Evolutionary conservation across 192 early-diverging fungal species (phyloP).

Genomic region (Entophlyctis luteolus): DNA sequence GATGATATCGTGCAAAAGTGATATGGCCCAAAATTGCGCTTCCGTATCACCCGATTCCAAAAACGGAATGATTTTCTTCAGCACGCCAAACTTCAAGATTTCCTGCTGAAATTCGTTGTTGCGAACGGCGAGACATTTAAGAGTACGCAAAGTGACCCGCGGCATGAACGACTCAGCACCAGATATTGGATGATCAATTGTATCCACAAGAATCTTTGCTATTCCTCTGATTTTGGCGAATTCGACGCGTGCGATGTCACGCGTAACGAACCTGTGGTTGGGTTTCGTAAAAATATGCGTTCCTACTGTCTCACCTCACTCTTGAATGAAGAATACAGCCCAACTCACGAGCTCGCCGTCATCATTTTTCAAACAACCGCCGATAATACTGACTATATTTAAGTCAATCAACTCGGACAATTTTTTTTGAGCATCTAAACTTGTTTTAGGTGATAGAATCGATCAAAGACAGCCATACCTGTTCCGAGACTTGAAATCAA

Average conservation of each 20-base stretch:
- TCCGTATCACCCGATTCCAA: constrained; percentile 63
- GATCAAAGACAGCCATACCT: constrained; percentile 11
- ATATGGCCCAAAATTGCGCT: constrained; percentile 69
- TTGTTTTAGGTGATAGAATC: not conserved
- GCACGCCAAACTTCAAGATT: constrained; percentile 56
- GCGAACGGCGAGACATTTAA: constrained; percentile 65
- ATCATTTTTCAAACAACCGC: constrained; percentile 66
- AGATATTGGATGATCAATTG: constrained; percentile 24
- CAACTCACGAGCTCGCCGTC: constrained; percentile 76
- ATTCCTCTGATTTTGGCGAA: constrained; percentile 60
- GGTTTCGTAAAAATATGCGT: not conserved
- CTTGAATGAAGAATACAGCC: constrained; percentile 74
- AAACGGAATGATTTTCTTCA: constrained; percentile 61
- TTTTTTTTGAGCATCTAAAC: constrained; percentile 24
- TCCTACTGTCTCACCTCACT: constrained; percentile 24
- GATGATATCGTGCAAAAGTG: constrained; percentile 45
- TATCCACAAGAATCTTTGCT: constrained; percentile 48
- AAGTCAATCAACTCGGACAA: constrained; percentile 55
- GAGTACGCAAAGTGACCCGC: constrained; percentile 61
- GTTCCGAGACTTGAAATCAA: constrained; percentile 56
- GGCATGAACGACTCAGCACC: constrained; percentile 64
- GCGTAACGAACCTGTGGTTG: constrained; percentile 4
- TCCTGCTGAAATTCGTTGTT: constrained; percentile 60
- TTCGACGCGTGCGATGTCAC: constrained; percentile 57
- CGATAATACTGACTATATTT: constrained; percentile 65